Base-by-base conservation (phyloP, 2,329 filamentous ascomycete genomes). In the Fusarium euwallaceae region DNA sequence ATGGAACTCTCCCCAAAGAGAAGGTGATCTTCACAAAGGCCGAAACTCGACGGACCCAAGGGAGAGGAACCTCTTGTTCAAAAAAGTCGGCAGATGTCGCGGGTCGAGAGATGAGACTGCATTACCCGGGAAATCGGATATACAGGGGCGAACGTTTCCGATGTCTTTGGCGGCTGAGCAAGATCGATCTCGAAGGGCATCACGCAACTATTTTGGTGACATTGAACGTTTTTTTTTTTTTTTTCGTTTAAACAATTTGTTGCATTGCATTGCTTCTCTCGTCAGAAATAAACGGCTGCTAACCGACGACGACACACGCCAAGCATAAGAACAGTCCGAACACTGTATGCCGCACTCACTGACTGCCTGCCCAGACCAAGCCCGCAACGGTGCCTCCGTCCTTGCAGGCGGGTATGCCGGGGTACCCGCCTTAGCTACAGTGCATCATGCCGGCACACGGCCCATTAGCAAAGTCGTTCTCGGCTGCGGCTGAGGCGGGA, bases 351-450 rank as follows among this genome's bases (percentile, higher is more conserved):
- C 48, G 53, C 69, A 70, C 72, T 48, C 29, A 32, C 29, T 32
- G 29, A 32, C 29, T 32, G 29, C 29, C 56, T 61, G 55, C 67
- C 67, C 70, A 48, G 64, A 64, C 51, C 53, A 68, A 62, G 32
- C 36, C 45, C 51, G 37, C 55, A 73, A 74, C 64, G 58, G 68
- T 65, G 74, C 76, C 67, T 61, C 70, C 67, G 66, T 64, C 66
- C 27, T 56, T 73, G 71, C 76, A 77, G 76, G 76, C 76, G 69
- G 75, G 59, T 77, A 76, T 75, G 75, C 76, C 76, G 71, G 76
- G 41, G 61, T 64, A 55, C 48, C 62, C 34, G 58, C 59, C 59
- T 39, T 59, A 34, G 39, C 20, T 60, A 72, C 64, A 53, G 73
- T 71, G 45, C 48, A 27, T 59, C 60, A 41, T 55, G 5, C 12